Evolutionary conservation across 176 grass and related monocot genomes (phyloP), one percentile per base, ranked within the genome.

Genomic region (Avena atlantica): DNA sequence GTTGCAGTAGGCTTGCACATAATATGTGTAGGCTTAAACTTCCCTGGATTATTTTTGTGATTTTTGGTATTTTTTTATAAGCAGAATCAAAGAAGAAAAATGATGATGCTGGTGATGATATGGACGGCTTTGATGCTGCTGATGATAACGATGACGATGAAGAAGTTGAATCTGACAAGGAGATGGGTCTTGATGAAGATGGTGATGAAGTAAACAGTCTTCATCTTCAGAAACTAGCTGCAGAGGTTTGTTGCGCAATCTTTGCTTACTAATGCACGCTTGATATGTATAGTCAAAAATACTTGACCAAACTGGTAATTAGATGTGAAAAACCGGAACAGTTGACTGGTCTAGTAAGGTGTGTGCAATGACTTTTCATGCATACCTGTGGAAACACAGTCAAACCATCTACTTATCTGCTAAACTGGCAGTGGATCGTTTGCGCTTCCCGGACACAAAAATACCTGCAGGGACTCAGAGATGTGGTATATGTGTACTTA

Each of bases 131-230:
- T 88, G 86, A 94, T 20, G 90, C 78, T 68, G 88, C 91, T 67
- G 93, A 90, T 48, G 91, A 93, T 70, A 89, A 92, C 6, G 90
- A 94, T 50, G 94, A 97, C 6, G 92, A 94, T 51, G 95, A 97
- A 37, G 92, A 90, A 21, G 76, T 76, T 79, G 92, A 94, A 13
- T 78, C 87, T 72, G 95, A 94, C 58, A 91, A 84, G 75, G 92
- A 93, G 66, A 97, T 97, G 92, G 95, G 90, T 42, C 67, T 88
- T 86, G 92, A 94, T 78, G 95, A 97, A 83, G 92, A 97, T 84
- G 84, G 82, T 49, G 90, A 93, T 84, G 95, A 94, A 81, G 84
- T 88, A 40, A 70, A 90, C 48, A 95, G 84, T 66, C 83, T 93
- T 31, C 81, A 80, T 84, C 84, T 95, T 65, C 86, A 95, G 31